Base-by-base conservation (phyloP, 2,329 filamentous ascomycete species). In the Cercospora janseana region DNA sequence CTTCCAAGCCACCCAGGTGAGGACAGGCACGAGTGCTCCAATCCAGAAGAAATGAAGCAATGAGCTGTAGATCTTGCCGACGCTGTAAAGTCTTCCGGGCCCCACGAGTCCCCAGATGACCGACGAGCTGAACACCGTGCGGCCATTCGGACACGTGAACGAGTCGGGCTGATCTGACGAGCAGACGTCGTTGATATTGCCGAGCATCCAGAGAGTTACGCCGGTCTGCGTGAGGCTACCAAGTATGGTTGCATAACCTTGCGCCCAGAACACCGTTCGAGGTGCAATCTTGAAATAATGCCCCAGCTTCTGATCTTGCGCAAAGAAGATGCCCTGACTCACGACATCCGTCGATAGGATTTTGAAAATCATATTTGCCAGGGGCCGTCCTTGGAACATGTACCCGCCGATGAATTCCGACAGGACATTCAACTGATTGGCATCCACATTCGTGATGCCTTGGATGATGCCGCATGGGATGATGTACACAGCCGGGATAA, bases 391-490 rank as follows among this genome's bases (percentile, higher is more conserved):
- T 13, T 66, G 72, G 44, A 72, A 69, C 51, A 79, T 65, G 32
- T 77, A 75, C n/a, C 74, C 76, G 3, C 70, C 75, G 20, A 79
- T 64, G 66, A 78, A 73, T 58, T 79, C 74, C 5, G 72, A 68
- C 16, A 73, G 66, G 21, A 71, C 63, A 49, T 66, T 68, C 21
- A 72, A 69, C 18, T 71, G 63, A 38, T 64, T 64, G 3, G 61
- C 58, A 27, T 66, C 60, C 16, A 65, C 62, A 38, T 64, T 66
- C 7, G 89, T 94, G 59, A 94, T 88, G 12, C 88, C 89, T 87
- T 93, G 94, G 62, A 95, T 87, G 65, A 94, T 93, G 54, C 89
- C 89, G 57, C 93, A 92, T 8, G 89, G 89, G 52, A 95, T 88
- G 72, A 94, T 94, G 54, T 94, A 85, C 47, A 92, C 69, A 15